phyloP scores from a whole-genome alignment of 768 basidiomycete genomes.

The Tulasnella sp. region DNA sequence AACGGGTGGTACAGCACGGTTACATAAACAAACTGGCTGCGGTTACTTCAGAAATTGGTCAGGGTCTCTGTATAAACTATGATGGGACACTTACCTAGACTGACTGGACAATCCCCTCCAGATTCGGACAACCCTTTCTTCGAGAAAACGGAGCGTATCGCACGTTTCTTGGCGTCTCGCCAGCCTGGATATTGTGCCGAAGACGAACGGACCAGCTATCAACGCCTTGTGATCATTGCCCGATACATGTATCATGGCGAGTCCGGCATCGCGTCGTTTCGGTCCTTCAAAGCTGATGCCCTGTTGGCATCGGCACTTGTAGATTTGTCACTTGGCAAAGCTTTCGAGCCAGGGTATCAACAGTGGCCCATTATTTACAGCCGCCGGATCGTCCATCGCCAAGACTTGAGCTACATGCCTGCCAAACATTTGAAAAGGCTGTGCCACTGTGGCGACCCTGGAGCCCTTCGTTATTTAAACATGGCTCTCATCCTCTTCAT shows the following conservation, averaged over 20 bases:
- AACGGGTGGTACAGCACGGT: background rate
- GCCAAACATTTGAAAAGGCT: background rate
- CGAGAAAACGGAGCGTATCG: background rate
- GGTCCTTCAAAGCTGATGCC: background rate
- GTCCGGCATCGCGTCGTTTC: background rate
- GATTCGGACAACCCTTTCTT: constrained; percentile 3
- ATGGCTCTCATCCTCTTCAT: background rate
- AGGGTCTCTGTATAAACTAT: background rate
- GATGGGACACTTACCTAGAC: background rate
- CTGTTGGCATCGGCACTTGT: background rate
- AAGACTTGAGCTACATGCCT: background rate
- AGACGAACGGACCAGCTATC: background rate
- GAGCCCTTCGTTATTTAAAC: background rate
- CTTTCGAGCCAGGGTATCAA: background rate
- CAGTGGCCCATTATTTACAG: background rate
- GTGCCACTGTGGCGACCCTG: background rate
- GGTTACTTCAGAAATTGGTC: constrained; percentile 11
- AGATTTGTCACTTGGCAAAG: background rate
- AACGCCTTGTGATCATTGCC: background rate
- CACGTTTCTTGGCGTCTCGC: background rate
- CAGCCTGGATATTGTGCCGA: background rate
- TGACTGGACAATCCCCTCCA: background rate
- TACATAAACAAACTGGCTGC: no score
- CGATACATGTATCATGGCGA: background rate
- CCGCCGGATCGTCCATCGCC: background rate